A percentile compares a stretch with the other conserved stretches of the same genome.
Evolutionary conservation across 2,329 filamentous ascomycete species (phyloP).

Genomic region (Scytalidium lignicola): DNA sequence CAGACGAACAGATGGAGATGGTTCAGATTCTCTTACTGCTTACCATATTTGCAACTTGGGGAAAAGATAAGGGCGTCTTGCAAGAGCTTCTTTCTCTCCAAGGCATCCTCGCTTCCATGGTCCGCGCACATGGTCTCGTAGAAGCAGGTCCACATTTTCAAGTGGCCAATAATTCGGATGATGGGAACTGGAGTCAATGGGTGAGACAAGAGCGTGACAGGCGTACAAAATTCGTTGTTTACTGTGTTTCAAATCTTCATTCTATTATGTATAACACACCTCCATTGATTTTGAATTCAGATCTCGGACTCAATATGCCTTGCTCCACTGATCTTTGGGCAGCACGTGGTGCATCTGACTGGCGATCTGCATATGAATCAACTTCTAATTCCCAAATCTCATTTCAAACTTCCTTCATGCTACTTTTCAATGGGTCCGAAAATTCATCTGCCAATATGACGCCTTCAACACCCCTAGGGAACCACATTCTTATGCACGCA

Average conservation of each 20-base stretch:
- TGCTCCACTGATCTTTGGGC: slow-evolving; percentile 52
- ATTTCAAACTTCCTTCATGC: slow-evolving; percentile 51
- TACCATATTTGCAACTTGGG: background rate
- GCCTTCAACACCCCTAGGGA: slow-evolving; percentile 50
- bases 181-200: slow-evolving; percentile 50
- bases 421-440: slow-evolving; percentile 40
- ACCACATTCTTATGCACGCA: slow-evolving; percentile 67
- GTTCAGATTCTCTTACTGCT: background rate
- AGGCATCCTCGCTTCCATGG: slow-evolving; percentile 50
- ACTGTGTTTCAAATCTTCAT: slow-evolving; percentile 59
- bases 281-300: slow-evolving; percentile 50
- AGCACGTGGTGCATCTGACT: slow-evolving; percentile 53
- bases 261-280: slow-evolving; percentile 58
- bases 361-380: slow-evolving; percentile 51
- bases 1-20: background rate
- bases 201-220: slow-evolving; percentile 50
- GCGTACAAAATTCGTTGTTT: slow-evolving; percentile 54
- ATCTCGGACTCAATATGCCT: slow-evolving; percentile 50
- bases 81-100: slow-evolving; percentile 55
- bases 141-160: slow-evolving; percentile 29
- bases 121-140: slow-evolving; percentile 52
- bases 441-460: slow-evolving; percentile 38
- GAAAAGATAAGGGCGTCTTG: background rate
- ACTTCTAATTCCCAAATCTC: slow-evolving; percentile 40
- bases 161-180: background rate